These are phyloP conservation scores for Metschnikowia matae DNA, from an alignment of 805 yeast species.

Conservation along the genomic window DNA sequence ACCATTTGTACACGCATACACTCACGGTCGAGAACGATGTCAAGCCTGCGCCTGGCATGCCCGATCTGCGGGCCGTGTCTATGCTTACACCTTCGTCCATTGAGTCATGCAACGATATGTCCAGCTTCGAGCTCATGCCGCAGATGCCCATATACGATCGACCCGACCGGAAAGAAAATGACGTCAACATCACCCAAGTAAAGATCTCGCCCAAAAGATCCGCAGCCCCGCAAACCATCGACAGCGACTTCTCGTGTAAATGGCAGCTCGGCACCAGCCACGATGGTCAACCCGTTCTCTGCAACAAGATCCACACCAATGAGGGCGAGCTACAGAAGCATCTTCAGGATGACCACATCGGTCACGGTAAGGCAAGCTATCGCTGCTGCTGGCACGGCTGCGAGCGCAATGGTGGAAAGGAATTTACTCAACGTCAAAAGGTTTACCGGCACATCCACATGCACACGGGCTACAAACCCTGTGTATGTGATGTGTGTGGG, in stretches of 20 bases:
- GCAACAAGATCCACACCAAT: slow-evolving; percentile 47
- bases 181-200: slow-evolving; percentile 31
- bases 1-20: slow-evolving; percentile 45
- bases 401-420: slow-evolving; percentile 50
- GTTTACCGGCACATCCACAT: slow-evolving; percentile 79
- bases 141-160: background rate
- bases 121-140: background rate
- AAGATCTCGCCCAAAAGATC: slow-evolving; percentile 27
- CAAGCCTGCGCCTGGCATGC: background rate
- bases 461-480: slow-evolving; percentile 84
- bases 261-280: slow-evolving; percentile 35
- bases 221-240: slow-evolving; percentile 8
- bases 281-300: slow-evolving; percentile 35
- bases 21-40: background rate
- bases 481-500: slow-evolving; percentile 63
- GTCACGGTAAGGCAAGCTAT: slow-evolving; percentile 67
- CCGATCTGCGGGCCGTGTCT: background rate
- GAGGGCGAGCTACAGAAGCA: slow-evolving; percentile 70
- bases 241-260: slow-evolving; percentile 41
- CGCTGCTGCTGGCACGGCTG: slow-evolving; percentile 79
- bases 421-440: slow-evolving; percentile 82
- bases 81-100: slow-evolving; percentile 7
- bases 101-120: background rate
- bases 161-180: slow-evolving; percentile 1
- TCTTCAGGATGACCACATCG: slow-evolving; percentile 62